Evolutionary conservation across 2,329 filamentous ascomycete species (phyloP), one percentile per base, ranked within the genome.

Genomic region (Cladosporium sphaerospermum): DNA sequence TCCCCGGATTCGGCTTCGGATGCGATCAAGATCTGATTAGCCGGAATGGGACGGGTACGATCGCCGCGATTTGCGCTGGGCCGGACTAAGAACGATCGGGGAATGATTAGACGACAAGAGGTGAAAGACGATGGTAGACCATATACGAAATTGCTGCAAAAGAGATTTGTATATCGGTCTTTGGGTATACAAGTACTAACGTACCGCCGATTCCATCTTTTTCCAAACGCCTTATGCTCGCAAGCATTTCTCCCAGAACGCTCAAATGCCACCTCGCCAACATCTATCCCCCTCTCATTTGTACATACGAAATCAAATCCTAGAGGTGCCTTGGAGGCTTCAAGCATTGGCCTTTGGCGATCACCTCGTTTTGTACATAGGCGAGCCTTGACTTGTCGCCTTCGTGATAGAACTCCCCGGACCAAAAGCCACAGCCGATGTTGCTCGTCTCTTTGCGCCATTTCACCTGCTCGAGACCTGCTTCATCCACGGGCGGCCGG

Each of bases 361-460:
- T 70, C 0, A 73, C 71, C 19, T 70, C 63, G 55, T 71, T 63
- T 45, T 66, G 65, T 34, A 74, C 54, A 34, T 59, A 68, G 1
- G 57, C 55, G 2, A 74, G 59, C n/a, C 61, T 62, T 1, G 62
- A 54, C 16, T 52, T 59, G 37, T 63, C 61, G 3, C 67, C 61
- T 2, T 68, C 61, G 46, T 69, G 73, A 11, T 57, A 59, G 5
- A 73, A 73, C 2, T 63, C 64, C 9, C 69, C 69, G 45, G 62
- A 66, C 67, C 69, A 73, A 54, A 73, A 73, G 0, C 72, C 71
- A 50, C 67, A 69, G 5, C 57, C 65, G 41, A 70, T 67, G 52
- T 69, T 69, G 50, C 59, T 61, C 11, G 61, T 63, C 47, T 62
- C 62, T 23, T 55, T 58, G 19, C 61, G 50, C 39, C 53, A 62